Conservation (phyloP, 768 basidiomycete genomes). For the Paxillus involutus region DNA sequence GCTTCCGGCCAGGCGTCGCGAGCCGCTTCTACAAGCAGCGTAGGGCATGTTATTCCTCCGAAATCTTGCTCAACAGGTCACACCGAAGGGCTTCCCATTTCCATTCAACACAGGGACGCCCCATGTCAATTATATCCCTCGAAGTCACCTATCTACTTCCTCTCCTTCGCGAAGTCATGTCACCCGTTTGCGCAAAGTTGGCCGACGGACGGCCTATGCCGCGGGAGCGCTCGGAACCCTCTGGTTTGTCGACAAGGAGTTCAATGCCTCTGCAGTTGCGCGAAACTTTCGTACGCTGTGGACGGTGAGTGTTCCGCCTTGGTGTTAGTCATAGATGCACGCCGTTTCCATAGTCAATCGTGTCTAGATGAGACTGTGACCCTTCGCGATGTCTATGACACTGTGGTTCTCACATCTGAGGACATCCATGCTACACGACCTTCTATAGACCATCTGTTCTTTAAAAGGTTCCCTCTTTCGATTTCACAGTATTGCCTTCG, state of each 20-base stretch:
- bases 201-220: constrained; percentile 23
- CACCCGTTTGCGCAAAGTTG: constrained; percentile 13
- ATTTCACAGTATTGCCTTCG: background rate
- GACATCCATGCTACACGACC: too few relatives aligned
- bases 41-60: background rate
- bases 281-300: constrained; percentile 50
- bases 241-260: constrained; percentile 41
- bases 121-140: background rate
- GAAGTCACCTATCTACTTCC: background rate
- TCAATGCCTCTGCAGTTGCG: constrained; percentile 47
- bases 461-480: too few relatives aligned
- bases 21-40: background rate
- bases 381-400: too few relatives aligned
- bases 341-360: background rate
- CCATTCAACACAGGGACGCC: background rate
- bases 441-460: too few relatives aligned
- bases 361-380: too few relatives aligned
- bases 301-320: constrained; percentile 37
- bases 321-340: background rate
- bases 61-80: background rate
- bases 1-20: background rate
- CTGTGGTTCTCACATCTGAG: too few relatives aligned
- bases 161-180: background rate
- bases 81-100: background rate
- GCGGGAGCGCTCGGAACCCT: constrained; percentile 28